These are phyloP conservation scores for Inonotus obliquus DNA, from an alignment of 1,284 basidiomycete species.

Conservation along the genomic window DNA sequence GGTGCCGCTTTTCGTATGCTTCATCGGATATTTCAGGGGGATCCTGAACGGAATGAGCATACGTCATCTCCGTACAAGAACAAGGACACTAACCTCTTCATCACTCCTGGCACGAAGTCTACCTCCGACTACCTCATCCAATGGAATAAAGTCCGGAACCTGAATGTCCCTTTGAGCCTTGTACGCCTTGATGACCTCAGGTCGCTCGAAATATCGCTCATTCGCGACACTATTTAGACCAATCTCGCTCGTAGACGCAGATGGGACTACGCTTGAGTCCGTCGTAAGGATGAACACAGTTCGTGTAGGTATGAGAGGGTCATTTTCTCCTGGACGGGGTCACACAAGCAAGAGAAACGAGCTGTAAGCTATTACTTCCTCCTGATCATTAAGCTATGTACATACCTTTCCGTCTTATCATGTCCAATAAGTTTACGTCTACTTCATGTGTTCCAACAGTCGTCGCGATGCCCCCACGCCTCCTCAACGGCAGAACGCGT, in stretches of 20 bases:
- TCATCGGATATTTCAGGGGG: conserved; percentile 76
- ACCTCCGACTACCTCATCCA: conserved; percentile 58
- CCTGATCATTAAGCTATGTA: not conserved
- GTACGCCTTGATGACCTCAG: conserved; percentile 68
- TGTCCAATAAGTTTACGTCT: conserved; percentile 82
- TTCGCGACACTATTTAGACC: conserved; percentile 54
- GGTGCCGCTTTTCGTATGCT: conserved; percentile 80
- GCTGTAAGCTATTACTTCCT: conserved; percentile 21
- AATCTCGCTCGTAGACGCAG: conserved; percentile 36
- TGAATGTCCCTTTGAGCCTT: conserved; percentile 64
- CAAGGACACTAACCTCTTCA: conserved; percentile 56
- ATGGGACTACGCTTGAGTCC: conserved; percentile 42
- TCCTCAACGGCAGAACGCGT: conserved; percentile 75
- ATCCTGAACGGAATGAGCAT: conserved; percentile 23
- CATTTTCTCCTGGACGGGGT: conserved; percentile 53
- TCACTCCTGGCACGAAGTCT: conserved; percentile 59
- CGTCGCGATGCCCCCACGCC: conserved; percentile 64
- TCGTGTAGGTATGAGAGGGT: conserved; percentile 60
- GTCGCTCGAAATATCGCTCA: conserved; percentile 71
- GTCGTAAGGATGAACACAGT: conserved; percentile 71
- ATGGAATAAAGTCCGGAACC: conserved; percentile 60
- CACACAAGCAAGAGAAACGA: not conserved
- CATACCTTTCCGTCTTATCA: conserved; percentile 73
- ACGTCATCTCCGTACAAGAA: conserved; percentile 18
- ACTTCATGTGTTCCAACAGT: conserved; percentile 66